Evolutionary conservation across 31 red algal genomes (phyloP), one percentile per base, ranked within the genome.

Genomic region (Bonnemaisonia californica): DNA sequence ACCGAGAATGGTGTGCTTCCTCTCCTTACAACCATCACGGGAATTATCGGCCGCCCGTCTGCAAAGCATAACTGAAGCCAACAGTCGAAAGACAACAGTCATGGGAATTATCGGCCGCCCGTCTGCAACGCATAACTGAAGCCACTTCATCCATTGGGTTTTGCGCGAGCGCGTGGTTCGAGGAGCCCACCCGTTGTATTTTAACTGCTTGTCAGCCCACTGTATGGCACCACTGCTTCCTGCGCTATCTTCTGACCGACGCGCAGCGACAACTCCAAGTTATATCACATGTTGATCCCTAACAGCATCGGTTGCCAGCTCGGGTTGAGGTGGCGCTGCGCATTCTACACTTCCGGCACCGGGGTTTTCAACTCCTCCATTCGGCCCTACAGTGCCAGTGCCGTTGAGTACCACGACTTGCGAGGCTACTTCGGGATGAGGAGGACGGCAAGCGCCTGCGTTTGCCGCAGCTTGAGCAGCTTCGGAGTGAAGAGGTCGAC

Each of bases 391-490:
- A 79, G 23, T 16, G 36, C 31, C 4, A 79, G 3, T 0, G 84
- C 74, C 37, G 59, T 35, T 36, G 1, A 26, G 57, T 69, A 37
- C 61, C 74, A 77, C 11, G 59, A n/a, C 41, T 87, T 72, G 8
- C 84, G 60, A 3, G 62, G 62, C 72, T 64, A 78, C 2, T 87
- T 34, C 11, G 84, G 84, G 32, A 87, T 69, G 3, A 87, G 41
- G 19, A 87, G 57, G 33, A 87, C 4, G 1, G 84, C 62, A 3
- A 62, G 84, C 2, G 63, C 60, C 8, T 35, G 30, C 23, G 61
- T 79, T 13, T 34, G 7, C 22, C 3, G 1, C 37, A 87, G 51
- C 74, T 79, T 79, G 34, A 37, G 18, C 18, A 87, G 21, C 2
- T 41, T 79, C 4, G 84, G 22, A n/a, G 42, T 59, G 24, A 87